A percentile compares a stretch with the other conserved stretches of the same genome.
Conservation (phyloP, 2,329 filamentous ascomycete species). For the Penicillium sumatraense region DNA sequence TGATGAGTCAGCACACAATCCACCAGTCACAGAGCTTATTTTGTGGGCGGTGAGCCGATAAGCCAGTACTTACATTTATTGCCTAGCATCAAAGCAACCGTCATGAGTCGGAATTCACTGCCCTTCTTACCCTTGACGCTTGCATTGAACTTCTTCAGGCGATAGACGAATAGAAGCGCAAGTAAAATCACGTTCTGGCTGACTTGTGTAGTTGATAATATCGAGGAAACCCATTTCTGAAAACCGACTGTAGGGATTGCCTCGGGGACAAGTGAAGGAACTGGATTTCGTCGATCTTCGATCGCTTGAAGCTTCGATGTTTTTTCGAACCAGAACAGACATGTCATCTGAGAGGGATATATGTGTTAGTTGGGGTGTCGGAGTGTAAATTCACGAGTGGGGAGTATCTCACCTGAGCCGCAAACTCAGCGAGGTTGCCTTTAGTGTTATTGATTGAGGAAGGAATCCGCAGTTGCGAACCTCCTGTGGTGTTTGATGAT, state of each 20-base stretch:
- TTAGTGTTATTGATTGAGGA: conserved; percentile 74
- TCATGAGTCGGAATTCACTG: conserved; percentile 90
- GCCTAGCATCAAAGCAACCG: conserved; percentile 93
- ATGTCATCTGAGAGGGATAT: conserved; percentile 75
- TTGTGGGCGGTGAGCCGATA: conserved; percentile 25
- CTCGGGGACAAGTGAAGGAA: conserved; percentile 65
- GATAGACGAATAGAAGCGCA: conserved; percentile 89
- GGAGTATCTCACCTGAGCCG: conserved; percentile 68
- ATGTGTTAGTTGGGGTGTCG: neutral
- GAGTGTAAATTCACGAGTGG: neutral
- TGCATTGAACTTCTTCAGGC: conserved; percentile 87
- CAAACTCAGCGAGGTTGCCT: conserved; percentile 79
- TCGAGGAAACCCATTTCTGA: conserved; percentile 89
- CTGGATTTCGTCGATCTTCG: conserved; percentile 59
- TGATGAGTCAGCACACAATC: conserved; percentile 27
- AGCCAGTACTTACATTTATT: conserved; percentile 77
- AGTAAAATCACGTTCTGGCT: conserved; percentile 93
- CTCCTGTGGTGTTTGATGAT: conserved; percentile 43
- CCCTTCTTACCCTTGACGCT: conserved; percentile 87
- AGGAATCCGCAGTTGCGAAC: conserved; percentile 69
- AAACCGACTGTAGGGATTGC: conserved; percentile 80
- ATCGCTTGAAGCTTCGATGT: conserved; percentile 77
- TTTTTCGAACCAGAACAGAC: conserved; percentile 96
- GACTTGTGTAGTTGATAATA: conserved; percentile 92
- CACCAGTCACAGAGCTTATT: conserved; percentile 11